Conservation (phyloP, 768 basidiomycete genomes). For the Leucocoprinus sp. region DNA sequence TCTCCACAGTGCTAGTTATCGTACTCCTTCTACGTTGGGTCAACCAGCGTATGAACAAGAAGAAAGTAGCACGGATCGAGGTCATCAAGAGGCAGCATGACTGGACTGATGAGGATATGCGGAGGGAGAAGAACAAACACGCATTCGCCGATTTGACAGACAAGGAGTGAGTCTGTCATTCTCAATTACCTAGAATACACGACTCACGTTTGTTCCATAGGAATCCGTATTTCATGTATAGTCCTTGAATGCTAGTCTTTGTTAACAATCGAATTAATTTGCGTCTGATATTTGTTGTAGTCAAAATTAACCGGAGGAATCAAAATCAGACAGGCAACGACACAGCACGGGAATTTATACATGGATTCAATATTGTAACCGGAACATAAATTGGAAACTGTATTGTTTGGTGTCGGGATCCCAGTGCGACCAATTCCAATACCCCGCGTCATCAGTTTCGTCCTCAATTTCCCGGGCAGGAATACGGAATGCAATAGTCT, state of each 20-base stretch:
- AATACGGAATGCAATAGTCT: constrained; percentile 98
- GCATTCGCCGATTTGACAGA: constrained; percentile 61
- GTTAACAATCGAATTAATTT: no score
- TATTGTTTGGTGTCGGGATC: constrained; percentile 99
- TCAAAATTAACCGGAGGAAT: no score
- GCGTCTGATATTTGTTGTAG: no score
- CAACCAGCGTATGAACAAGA: constrained; percentile 44
- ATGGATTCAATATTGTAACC: constrained; percentile 35
- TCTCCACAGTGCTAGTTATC: constrained; percentile 42
- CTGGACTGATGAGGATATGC: constrained; percentile 52
- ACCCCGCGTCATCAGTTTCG: constrained; percentile 81
- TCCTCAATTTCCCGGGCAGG: constrained; percentile 97
- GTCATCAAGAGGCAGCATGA: constrained; percentile 37
- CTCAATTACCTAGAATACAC: background rate
- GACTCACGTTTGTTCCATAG: constrained; percentile 2
- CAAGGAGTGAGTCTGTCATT: constrained; percentile 37
- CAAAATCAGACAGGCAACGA: background rate
- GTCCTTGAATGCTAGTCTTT: constrained; percentile 1
- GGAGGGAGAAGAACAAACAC: constrained; percentile 48
- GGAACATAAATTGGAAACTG: constrained; percentile 97
- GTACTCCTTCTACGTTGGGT: constrained; percentile 44
- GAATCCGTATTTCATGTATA: constrained; percentile 12
- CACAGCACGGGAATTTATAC: constrained; percentile 2
- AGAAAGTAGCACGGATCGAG: constrained; percentile 33
- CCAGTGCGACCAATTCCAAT: constrained; percentile 99